These are phyloP conservation scores for Boletus sp. DNA, from an alignment of 768 basidiomycete genomes.

Conservation along the genomic window DNA sequence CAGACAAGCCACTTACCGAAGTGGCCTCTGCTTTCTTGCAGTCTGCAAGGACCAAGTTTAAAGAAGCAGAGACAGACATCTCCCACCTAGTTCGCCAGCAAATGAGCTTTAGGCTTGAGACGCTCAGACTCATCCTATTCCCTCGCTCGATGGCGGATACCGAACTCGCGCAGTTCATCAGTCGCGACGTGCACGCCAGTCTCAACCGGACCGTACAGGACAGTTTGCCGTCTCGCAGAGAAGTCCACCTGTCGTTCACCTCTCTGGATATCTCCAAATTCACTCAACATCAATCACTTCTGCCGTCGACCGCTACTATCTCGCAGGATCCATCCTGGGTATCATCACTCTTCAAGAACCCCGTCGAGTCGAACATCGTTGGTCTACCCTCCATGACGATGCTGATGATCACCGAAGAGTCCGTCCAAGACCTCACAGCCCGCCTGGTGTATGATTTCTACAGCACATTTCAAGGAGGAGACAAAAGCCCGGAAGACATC, in stretches of 20 bases:
- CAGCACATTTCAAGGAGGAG: slow-evolving; percentile 61
- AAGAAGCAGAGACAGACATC: slow-evolving; percentile 59
- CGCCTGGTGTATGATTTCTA: slow-evolving; percentile 67
- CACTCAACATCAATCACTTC: slow-evolving; percentile 55
- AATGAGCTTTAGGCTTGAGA: slow-evolving; percentile 67
- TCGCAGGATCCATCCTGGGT: slow-evolving; percentile 57
- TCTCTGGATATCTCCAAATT: slow-evolving; percentile 76
- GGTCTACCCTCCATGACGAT: slow-evolving; percentile 81
- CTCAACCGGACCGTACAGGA: slow-evolving; percentile 62
- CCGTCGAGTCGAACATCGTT: slow-evolving; percentile 71
- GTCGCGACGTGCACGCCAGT: slow-evolving; percentile 64
- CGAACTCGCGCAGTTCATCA: slow-evolving; percentile 76
- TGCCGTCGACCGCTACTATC: slow-evolving; percentile 38
- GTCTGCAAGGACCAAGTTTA: slow-evolving; percentile 69
- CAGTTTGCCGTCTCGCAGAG: slow-evolving; percentile 50
- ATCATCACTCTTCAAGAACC: slow-evolving; percentile 54
- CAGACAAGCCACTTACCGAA: slow-evolving; percentile 77
- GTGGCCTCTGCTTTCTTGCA: slow-evolving; percentile 85
- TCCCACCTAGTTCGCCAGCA: slow-evolving; percentile 67
- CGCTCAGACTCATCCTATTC: slow-evolving; percentile 70
- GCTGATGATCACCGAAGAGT: slow-evolving; percentile 74
- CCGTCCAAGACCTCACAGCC: slow-evolving; percentile 36
- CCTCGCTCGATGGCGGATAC: slow-evolving; percentile 76
- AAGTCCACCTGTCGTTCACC: slow-evolving; percentile 70
- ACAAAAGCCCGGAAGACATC: slow-evolving; percentile 67